Evolutionary conservation across 176 grass and related monocot species (phyloP).

Genomic region (Thinopyrum elongatum): DNA sequence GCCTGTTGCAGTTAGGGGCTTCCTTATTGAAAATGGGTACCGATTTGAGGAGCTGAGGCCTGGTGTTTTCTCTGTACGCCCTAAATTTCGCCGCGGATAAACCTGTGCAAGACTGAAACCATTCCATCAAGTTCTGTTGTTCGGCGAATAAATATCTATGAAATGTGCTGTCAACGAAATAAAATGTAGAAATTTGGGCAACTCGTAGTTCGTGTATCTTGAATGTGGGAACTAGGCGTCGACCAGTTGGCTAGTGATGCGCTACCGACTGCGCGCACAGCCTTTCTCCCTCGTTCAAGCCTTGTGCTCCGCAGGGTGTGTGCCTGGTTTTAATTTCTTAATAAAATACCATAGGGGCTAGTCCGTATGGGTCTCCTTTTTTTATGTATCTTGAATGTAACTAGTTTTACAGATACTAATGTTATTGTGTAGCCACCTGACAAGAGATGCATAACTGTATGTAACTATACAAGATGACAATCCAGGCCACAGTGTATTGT

Average conservation of each 20-base stretch:
- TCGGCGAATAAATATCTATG: background rate
- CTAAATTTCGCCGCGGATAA: constrained; percentile 65
- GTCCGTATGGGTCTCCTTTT: background rate
- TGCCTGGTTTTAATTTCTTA: background rate
- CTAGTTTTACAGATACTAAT: background rate
- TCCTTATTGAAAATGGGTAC: constrained; percentile 86
- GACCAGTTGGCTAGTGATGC: too few relatives aligned
- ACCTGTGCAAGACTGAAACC: background rate
- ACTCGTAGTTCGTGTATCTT: background rate
- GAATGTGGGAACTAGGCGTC: background rate
- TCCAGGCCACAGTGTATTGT: background rate
- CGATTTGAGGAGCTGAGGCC: constrained; percentile 71
- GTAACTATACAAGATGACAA: background rate
- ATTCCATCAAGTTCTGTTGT: background rate
- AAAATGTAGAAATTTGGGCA: background rate
- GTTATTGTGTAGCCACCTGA: background rate
- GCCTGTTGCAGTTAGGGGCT: constrained; percentile 59
- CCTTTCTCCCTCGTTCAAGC: background rate
- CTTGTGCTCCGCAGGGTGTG: background rate
- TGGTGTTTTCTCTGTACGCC: constrained; percentile 66
- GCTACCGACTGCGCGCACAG: too few relatives aligned
- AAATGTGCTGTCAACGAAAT: background rate
- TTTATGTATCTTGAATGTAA: background rate
- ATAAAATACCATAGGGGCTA: background rate
- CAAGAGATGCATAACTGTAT: background rate